These are phyloP conservation scores for Trypanosoma avium DNA, from an alignment of 208 protist species.

Conservation along the genomic window DNA sequence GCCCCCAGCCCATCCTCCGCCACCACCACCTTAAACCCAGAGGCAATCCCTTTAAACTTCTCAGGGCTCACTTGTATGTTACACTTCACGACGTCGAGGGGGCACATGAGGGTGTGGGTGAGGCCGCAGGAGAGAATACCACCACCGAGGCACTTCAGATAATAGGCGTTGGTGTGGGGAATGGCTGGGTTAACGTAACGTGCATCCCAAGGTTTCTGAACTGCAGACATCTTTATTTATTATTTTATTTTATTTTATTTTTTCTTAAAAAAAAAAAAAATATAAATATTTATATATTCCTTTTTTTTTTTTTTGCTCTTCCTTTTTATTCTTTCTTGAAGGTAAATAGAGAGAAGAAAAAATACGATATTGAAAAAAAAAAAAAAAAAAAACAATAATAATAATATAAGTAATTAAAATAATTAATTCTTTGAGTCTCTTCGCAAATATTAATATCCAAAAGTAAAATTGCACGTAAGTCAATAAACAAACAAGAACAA, in stretches of 20 bases:
- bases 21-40: slow-evolving; percentile 63
- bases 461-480: too few species aligned
- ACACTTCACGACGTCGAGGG: slow-evolving; percentile 97
- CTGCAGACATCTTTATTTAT: slow-evolving; percentile 5
- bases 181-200: slow-evolving; percentile 65
- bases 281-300: too few species aligned
- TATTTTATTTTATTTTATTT: slow-evolving; percentile 9
- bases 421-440: too few species aligned
- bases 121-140: slow-evolving; percentile 93
- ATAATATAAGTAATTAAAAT: too few species aligned
- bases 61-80: slow-evolving; percentile 93
- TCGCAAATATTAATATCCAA: too few species aligned
- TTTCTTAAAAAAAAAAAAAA: not conserved
- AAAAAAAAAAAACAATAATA: slow-evolving; percentile 17
- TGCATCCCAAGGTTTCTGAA: slow-evolving; percentile 64
- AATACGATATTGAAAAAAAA: slow-evolving; percentile 26
- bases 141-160: slow-evolving; percentile 91
- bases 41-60: slow-evolving; percentile 80
- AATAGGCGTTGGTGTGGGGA: slow-evolving; percentile 86
- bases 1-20: slow-evolving; percentile 72
- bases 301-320: not conserved
- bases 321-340: too few species aligned
- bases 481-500: too few species aligned
- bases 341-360: not conserved
- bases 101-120: slow-evolving; percentile 94